phyloP scores from a whole-genome alignment of 2,329 filamentous ascomycete species.

The Diatrype stigma region DNA sequence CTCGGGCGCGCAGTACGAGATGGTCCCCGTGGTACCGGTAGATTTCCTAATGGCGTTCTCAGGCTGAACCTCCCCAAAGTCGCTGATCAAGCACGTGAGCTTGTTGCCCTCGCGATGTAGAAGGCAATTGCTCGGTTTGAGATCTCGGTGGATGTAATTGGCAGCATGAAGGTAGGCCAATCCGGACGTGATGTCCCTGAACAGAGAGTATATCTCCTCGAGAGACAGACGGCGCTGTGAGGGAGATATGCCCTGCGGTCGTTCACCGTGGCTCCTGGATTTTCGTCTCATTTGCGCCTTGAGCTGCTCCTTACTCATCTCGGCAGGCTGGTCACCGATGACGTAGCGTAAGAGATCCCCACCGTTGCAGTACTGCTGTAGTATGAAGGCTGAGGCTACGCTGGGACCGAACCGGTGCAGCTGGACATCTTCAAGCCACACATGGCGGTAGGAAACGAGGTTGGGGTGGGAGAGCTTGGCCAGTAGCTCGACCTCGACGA shows the following conservation, averaged over 20 bases:
- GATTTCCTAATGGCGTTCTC: slow-evolving; percentile 79
- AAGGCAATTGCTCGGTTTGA: slow-evolving; percentile 95
- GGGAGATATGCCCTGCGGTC: slow-evolving; percentile 44
- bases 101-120: slow-evolving; percentile 71
- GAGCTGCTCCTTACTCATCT: slow-evolving; percentile 73
- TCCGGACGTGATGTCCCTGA: slow-evolving; percentile 90
- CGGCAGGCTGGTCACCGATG: slow-evolving; percentile 59
- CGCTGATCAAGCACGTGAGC: slow-evolving; percentile 82
- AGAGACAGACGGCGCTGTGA: slow-evolving; percentile 54
- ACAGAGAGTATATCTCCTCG: slow-evolving; percentile 95
- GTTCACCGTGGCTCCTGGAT: slow-evolving; percentile 72
- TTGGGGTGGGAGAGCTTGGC: slow-evolving; percentile 92
- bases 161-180: slow-evolving; percentile 84
- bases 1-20: slow-evolving; percentile 96
- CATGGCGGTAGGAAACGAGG: slow-evolving; percentile 91
- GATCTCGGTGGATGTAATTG: slow-evolving; percentile 91
- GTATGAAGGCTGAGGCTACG: slow-evolving; percentile 91
- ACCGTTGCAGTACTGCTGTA: slow-evolving; percentile 95
- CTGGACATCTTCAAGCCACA: slow-evolving; percentile 89
- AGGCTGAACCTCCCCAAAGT: slow-evolving; percentile 94
- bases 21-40: slow-evolving; percentile 89
- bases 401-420: slow-evolving; percentile 83
- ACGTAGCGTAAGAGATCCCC: slow-evolving; percentile 89
- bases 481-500: slow-evolving; percentile 88
- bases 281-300: slow-evolving; percentile 82